Conservation (phyloP, 257 asterid species). For the Cruciata laevipes region DNA sequence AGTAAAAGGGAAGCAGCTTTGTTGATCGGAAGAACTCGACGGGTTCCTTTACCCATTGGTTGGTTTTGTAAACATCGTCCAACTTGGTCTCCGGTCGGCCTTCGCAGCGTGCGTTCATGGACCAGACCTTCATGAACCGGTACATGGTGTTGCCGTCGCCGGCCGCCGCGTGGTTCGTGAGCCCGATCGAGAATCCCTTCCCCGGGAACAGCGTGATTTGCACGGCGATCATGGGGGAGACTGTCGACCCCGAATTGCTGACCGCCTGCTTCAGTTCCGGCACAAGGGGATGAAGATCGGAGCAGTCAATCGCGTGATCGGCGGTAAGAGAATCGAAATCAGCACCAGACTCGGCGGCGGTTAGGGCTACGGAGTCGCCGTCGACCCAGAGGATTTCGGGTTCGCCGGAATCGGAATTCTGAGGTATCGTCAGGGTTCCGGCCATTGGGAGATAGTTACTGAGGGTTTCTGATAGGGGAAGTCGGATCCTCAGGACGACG, state of each 20-base stretch:
- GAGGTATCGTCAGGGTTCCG: slow-evolving; percentile 24
- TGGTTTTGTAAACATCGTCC: too few relatives aligned
- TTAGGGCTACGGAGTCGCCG: slow-evolving; percentile 21
- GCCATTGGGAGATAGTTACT: slow-evolving; percentile 28
- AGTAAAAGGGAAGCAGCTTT: slow-evolving; percentile 17
- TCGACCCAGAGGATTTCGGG: slow-evolving; percentile 15
- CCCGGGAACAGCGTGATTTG: slow-evolving; percentile 34
- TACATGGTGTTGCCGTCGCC: slow-evolving; percentile 27
- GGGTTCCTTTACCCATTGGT: too few relatives aligned
- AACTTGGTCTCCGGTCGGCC: neutral
- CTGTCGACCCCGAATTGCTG: neutral
- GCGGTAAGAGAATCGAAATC: slow-evolving; percentile 20
- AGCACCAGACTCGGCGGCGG: slow-evolving; percentile 17
- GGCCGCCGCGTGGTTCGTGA: slow-evolving; percentile 24
- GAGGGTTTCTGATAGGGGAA: slow-evolving; percentile 22
- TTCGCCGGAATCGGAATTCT: slow-evolving; percentile 7
- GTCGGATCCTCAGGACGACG: slow-evolving; percentile 18
- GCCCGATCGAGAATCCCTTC: slow-evolving; percentile 28
- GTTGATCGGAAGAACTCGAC: too few relatives aligned
- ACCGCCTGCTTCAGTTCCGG: slow-evolving; percentile 18
- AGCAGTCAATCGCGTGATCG: slow-evolving; percentile 20
- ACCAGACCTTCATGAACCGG: slow-evolving; percentile 29
- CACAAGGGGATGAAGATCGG: slow-evolving; percentile 19
- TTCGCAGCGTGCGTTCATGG: slow-evolving; percentile 2
- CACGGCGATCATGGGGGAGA: slow-evolving; percentile 18